Evolutionary conservation across 2,329 filamentous ascomycete species (phyloP), one percentile per base, ranked within the genome.

Genomic region (Akanthomyces muscarius): DNA sequence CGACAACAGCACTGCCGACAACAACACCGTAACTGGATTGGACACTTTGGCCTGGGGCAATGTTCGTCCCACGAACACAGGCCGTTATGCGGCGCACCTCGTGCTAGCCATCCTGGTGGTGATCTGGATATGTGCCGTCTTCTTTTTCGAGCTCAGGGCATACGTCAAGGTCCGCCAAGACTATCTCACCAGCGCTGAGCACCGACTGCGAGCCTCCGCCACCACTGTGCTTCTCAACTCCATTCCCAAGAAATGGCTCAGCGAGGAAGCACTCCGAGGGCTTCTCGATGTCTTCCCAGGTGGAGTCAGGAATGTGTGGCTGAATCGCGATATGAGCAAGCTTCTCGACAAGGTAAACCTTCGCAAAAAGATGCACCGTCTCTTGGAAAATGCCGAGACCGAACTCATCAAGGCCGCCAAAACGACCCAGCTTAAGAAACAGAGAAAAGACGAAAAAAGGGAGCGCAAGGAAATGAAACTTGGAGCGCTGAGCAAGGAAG

Each of bases 221-320:
- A 99, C 94, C 6, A 99, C 95, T 0, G 94, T 99, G 53, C 82
- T 99, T 6, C 92, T 99, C 59, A 95, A 89, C 66, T 89, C 89
- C 13, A 97, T 99, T 58, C 95, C 95, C 1, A 80, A 84, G 47
- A 96, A 96, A 71, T 99, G 95, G 95, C 85, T 96, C 8, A 92
- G 85, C 2, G 85, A 91, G 55, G 88, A 96, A 51, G 91, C 91
- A 0, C 82, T 99, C 5, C 84, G 87, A 63, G 89, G 89, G 0
- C 81, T 99, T 0, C 99, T 96, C 70, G 95, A 99, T 73, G 93
- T 98, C 1, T 98, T 97, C 69, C 95, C 95, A 0, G 95, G 95
- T 23, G 95, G 95, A 36, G 89, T 99, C 71, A 86, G 91, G 64
- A 98, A 98, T 68, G 90, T 99, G 53, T 99, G 94, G 93, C 88